A percentile compares a stretch with the other conserved stretches of the same genome.
Conservation (phyloP, 78 protist species). For the Anaeramoeba flamelloides region DNA sequence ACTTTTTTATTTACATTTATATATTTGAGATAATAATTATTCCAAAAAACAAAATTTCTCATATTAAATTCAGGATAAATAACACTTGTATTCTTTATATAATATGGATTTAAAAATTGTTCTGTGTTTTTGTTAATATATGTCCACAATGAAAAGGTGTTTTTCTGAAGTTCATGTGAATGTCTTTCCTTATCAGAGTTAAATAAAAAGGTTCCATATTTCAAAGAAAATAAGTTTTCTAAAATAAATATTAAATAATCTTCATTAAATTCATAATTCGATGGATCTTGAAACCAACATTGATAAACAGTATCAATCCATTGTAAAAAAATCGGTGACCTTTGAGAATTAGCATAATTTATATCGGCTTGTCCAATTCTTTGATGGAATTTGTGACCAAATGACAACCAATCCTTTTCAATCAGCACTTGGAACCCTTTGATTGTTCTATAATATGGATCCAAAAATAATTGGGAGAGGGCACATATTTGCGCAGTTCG, state of each 20-base stretch:
- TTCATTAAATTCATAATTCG: constrained; percentile 42
- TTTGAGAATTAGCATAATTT: too few relatives aligned
- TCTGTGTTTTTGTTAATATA: background rate
- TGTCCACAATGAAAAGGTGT: constrained; percentile 24
- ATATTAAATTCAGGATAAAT: too few relatives aligned
- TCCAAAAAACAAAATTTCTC: too few relatives aligned
- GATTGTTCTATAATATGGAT: constrained; percentile 70
- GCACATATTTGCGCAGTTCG: constrained; percentile 36
- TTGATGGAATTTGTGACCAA: constrained; percentile 39
- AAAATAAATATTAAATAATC: constrained; percentile 14
- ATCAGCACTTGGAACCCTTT: constrained; percentile 37
- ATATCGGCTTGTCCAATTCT: too few relatives aligned
- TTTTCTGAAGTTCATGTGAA: background rate
- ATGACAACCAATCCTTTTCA: constrained; percentile 47
- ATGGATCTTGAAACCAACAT: constrained; percentile 34
- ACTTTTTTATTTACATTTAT: too few relatives aligned
- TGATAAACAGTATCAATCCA: constrained; percentile 51
- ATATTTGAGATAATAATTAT: too few relatives aligned
- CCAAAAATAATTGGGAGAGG: constrained; percentile 48
- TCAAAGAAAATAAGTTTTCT: constrained; percentile 14
- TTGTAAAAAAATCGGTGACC: constrained; percentile 58
- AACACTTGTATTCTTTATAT: background rate
- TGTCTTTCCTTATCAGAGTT: constrained; percentile 35
- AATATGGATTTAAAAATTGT: background rate
- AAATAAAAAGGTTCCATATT: constrained; percentile 56